Conservation (phyloP, 225 moss, liverwort and hornwort genomes). For the Neckera pumila region DNA sequence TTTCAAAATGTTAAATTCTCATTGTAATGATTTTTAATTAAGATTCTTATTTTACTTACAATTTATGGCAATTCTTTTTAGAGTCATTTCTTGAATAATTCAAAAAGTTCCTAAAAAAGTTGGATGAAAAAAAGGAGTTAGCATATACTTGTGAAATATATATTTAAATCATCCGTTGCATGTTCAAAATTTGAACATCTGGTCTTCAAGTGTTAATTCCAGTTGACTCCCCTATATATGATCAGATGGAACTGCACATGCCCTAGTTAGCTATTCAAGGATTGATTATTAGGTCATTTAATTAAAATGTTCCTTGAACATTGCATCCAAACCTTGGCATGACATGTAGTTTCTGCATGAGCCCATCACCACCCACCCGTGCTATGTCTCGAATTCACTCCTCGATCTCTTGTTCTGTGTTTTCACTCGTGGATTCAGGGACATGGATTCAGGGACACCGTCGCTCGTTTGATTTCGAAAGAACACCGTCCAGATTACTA, state of each 20-base stretch:
- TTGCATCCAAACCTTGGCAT: not conserved
- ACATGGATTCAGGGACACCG: not conserved
- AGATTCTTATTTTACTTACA: not conserved
- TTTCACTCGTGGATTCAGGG: not conserved
- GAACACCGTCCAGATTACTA: not conserved
- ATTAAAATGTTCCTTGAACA: not conserved
- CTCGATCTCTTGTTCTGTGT: not conserved
- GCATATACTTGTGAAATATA: not conserved
- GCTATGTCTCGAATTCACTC: not conserved
- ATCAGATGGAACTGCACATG: not conserved
- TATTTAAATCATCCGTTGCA: not conserved
- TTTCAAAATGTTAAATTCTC: not conserved
- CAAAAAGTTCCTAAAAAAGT: not conserved
- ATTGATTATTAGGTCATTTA: not conserved
- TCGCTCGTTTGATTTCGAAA: not conserved
- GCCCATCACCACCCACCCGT: not conserved
- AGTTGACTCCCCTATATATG: not conserved
- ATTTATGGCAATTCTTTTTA: not conserved
- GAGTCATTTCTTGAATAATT: not conserved
- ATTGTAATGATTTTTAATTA: not conserved
- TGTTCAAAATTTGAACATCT: not conserved
- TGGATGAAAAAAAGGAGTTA: not conserved
- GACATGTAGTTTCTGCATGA: not conserved
- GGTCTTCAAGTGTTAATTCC: not conserved
- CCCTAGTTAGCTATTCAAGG: not conserved